A percentile compares a stretch with the other conserved stretches of the same genome.
phyloP scores from a whole-genome alignment of 1,284 basidiomycete species.

The Ganoderma lucidum region DNA sequence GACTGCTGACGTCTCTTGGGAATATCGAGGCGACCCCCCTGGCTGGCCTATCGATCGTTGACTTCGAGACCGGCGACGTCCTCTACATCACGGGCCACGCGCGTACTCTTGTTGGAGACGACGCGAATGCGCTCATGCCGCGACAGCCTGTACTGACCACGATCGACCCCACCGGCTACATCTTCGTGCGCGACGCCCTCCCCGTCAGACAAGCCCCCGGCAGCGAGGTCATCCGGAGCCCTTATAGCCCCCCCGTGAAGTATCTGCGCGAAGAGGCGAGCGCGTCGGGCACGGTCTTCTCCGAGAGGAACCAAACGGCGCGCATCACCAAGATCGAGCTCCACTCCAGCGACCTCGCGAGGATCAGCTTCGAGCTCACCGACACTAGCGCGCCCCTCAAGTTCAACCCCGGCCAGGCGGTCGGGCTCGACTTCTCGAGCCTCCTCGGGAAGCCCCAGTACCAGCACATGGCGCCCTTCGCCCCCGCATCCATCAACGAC shows the following conservation, averaged over 20 bases:
- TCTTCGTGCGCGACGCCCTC: constrained; percentile 4
- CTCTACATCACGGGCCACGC: not conserved
- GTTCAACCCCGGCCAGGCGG: constrained; percentile 3
- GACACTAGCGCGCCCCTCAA: not conserved
- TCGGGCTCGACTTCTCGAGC: constrained; percentile 3
- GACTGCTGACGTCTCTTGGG: constrained; percentile 1
- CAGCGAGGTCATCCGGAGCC: not conserved
- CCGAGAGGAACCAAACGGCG: not conserved
- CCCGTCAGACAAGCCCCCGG: not conserved
- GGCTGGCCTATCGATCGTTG: constrained; percentile 1
- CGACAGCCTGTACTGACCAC: not conserved
- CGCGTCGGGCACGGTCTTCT: not conserved
- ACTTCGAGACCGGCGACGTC: constrained; percentile 1
- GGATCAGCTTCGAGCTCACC: not conserved
- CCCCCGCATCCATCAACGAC: constrained; percentile 4
- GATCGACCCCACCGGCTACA: constrained; percentile 6
- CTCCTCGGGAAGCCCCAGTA: constrained; percentile 7
- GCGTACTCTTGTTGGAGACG: not conserved
- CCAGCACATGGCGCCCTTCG: constrained; percentile 2
- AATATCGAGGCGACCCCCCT: constrained; percentile 1
- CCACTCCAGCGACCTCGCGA: not conserved
- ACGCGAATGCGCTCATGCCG: not conserved
- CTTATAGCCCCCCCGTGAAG: not conserved
- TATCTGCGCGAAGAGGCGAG: not conserved
- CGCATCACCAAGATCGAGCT: not conserved